Conservation (phyloP, 176 grass and related monocot genomes). For the Stipa capillata region DNA sequence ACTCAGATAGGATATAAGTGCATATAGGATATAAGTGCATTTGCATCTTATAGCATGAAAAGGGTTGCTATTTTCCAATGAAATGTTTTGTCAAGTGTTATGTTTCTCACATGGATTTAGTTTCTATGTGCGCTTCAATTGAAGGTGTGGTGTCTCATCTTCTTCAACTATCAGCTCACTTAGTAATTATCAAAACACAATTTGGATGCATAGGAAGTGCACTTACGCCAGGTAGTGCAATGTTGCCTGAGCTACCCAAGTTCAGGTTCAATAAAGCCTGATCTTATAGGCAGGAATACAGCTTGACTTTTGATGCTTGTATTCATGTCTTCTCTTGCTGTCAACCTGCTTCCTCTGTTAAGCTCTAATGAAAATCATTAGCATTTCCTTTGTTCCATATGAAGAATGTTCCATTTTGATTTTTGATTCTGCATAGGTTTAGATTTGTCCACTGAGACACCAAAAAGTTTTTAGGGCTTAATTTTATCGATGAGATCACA, state of each 20-base stretch:
- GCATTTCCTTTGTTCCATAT: not conserved
- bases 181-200: not conserved
- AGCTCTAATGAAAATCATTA: not conserved
- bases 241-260: not conserved
- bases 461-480: not conserved
- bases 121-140: not conserved
- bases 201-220: not conserved
- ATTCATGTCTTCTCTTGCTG: not conserved
- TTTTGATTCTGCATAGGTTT: not conserved
- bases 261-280: not conserved
- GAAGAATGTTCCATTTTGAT: not conserved
- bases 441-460: not conserved
- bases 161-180: not conserved
- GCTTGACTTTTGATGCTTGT: not conserved
- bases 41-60: not conserved
- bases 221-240: not conserved
- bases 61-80: not conserved
- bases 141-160: not conserved
- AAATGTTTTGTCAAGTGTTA: not conserved
- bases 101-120: not conserved
- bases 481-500: not conserved
- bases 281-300: not conserved
- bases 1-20: not conserved
- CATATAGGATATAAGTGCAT: not conserved
- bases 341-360: not conserved